A percentile compares a stretch with the other conserved stretches of the same genome.
These are phyloP conservation scores for Abortiporus biennis DNA, from an alignment of 1,284 basidiomycete species.

Conservation along the genomic window DNA sequence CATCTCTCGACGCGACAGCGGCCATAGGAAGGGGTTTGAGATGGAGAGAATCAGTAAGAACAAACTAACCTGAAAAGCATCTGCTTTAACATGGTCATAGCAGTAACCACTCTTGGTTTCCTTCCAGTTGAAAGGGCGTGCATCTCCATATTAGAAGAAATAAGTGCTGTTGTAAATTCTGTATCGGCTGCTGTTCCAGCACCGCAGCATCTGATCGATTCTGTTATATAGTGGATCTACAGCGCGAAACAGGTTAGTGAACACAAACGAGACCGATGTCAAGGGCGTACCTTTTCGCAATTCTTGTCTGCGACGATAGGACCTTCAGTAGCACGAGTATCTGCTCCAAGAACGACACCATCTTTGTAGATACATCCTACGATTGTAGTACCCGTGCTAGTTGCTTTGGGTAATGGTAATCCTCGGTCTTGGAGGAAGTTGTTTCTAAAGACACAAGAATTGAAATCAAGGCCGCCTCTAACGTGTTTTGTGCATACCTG, in stretches of 20 bases:
- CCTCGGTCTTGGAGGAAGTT: constrained; percentile 70
- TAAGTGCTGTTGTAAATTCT: constrained; percentile 91
- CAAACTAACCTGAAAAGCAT: constrained; percentile 66
- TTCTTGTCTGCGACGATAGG: constrained; percentile 99
- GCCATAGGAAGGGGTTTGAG: constrained; percentile 6
- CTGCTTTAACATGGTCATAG: constrained; percentile 98
- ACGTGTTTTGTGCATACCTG: constrained; percentile 17
- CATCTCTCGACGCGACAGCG: too few relatives aligned
- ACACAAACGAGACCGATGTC: background rate
- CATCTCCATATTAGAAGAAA: constrained; percentile 90
- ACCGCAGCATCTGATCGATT: constrained; percentile 95
- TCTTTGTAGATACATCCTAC: constrained; percentile 94
- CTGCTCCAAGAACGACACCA: constrained; percentile 93
- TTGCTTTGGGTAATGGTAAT: constrained; percentile 72
- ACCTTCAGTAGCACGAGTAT: constrained; percentile 94
- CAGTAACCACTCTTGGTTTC: constrained; percentile 88
- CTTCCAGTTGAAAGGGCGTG: constrained; percentile 83
- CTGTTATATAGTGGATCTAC: constrained; percentile 95
- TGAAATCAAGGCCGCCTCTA: background rate
- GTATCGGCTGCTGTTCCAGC: constrained; percentile 98
- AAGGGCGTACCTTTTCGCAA: constrained; percentile 84
- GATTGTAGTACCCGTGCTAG: constrained; percentile 96
- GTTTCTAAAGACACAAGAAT: constrained; percentile 51
- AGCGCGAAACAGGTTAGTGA: background rate
- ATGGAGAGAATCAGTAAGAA: constrained; percentile 11